Base-by-base conservation (phyloP, 805 yeast genomes). In the Saturnispora hagleri region DNA sequence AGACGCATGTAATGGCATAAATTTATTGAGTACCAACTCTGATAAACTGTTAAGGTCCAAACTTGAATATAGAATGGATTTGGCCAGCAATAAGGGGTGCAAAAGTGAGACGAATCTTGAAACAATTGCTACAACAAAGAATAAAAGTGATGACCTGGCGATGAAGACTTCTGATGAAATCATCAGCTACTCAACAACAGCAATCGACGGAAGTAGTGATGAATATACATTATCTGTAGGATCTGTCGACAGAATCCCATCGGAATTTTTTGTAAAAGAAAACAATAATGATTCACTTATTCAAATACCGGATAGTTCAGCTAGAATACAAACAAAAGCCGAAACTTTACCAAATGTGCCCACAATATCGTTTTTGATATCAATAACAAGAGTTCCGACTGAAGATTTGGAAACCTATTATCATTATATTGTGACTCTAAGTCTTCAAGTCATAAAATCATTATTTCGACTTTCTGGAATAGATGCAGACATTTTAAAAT, bases 401-500 rank as follows among this genome's bases (percentile, higher is more conserved):
- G 50, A 51, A 43, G 2, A 55, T 55, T 1, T 20, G 7, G 10
- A 3, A 3, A 15, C 35, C 3, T 73, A 75, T 3, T 75, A 72
- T 51, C 45, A 56, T 12, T 74, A 71, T 53, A 65, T 76, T 1
- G 53, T 77, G 5, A 48, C 53, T 2, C 36, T 76, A 1, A 54
- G 65, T 1, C 45, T 66, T 0, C 44, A 53, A 0, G 59, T 61
- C 1, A 68, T 70, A 40, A 17, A 54, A 1, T 57, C 58, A 10
- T 53, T 74, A 2, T 80, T 76, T 51, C 57, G 60, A 7, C 50
- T 59, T 3, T 69, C 74, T 9, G 82, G 82, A 1, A 61, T 81
- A 1, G 86, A 81, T 38, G 57, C 73, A 0, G 75, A 72, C 12
- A 71, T 76, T 53, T 61, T 81, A 7, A 67, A 67, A n/a, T 73